Evolutionary conservation across 805 yeast species (phyloP).

Genomic region (Ogataea siamensis): DNA sequence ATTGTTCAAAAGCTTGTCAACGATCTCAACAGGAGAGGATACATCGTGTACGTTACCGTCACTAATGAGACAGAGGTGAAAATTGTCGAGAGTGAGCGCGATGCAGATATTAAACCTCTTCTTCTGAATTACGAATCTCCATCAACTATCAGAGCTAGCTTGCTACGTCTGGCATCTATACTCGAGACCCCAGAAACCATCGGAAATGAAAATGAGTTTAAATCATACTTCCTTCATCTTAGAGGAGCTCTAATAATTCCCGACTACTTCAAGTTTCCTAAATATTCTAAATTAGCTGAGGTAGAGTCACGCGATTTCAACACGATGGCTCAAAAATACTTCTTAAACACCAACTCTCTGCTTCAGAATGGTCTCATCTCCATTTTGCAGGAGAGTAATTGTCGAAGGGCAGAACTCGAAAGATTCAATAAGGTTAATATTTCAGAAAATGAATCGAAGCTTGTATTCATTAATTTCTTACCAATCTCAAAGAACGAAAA

Average conservation of each 20-base stretch:
- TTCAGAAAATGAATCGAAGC: conserved; percentile 30
- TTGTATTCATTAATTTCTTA: conserved; percentile 32
- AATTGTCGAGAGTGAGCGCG: conserved; percentile 55
- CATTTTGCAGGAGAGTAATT: conserved; percentile 31
- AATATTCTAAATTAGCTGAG: conserved; percentile 29
- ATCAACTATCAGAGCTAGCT: conserved; percentile 43
- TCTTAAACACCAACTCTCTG: conserved; percentile 26
- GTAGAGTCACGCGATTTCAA: conserved; percentile 28
- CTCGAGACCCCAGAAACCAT: conserved; percentile 43
- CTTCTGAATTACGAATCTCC: conserved; percentile 47
- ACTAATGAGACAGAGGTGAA: conserved; percentile 56
- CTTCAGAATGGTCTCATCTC: conserved; percentile 31
- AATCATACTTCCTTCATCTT: conserved; percentile 39
- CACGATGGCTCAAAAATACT: conserved; percentile 27
- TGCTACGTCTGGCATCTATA: conserved; percentile 47
- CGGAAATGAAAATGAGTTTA: conserved; percentile 34
- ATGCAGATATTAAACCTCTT: conserved; percentile 68
- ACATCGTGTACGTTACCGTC: conserved; percentile 76
- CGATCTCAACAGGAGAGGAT: conserved; percentile 77
- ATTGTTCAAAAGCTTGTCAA: conserved; percentile 64
- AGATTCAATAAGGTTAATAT: conserved; percentile 21
- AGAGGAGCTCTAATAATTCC: conserved; percentile 72
- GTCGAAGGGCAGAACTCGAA: conserved; percentile 25
- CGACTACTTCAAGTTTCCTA: conserved; percentile 41
- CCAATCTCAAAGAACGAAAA: conserved; percentile 25